These are phyloP conservation scores for Aspergillus cristatus DNA, from an alignment of 495 filamentous ascomycete genomes.

Conservation along the genomic window DNA sequence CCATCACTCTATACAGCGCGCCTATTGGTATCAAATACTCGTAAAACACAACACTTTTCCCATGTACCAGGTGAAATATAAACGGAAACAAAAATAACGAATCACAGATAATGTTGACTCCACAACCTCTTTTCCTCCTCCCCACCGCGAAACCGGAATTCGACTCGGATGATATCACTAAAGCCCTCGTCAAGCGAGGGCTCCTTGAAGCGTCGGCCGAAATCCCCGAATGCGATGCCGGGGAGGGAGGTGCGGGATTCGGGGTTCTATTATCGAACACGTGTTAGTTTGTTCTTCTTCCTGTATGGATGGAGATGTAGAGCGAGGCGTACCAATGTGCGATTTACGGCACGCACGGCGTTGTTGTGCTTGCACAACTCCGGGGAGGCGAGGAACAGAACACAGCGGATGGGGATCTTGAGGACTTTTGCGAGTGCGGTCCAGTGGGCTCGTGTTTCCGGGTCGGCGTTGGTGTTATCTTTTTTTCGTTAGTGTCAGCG, in stretches of 20 bases:
- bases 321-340: conserved; percentile 19
- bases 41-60: too few species aligned
- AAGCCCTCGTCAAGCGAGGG: conserved; percentile 76
- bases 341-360: conserved; percentile 67
- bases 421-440: conserved; percentile 59
- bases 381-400: conserved; percentile 68
- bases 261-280: conserved; percentile 77
- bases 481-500: conserved; percentile 3
- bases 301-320: too few species aligned
- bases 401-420: conserved; percentile 68
- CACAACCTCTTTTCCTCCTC: conserved; percentile 51
- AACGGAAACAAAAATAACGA: too few species aligned
- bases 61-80: too few species aligned
- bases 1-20: too few species aligned
- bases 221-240: conserved; percentile 69
- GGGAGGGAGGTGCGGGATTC: conserved; percentile 69
- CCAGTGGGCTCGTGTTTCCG: conserved; percentile 67
- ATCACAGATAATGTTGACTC: conserved; percentile 62
- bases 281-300: conserved; percentile 6
- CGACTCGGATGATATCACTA: conserved; percentile 59
- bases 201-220: conserved; percentile 56
- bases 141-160: conserved; percentile 57
- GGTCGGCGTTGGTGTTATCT: conserved; percentile 93
- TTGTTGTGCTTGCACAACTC: conserved; percentile 85
- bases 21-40: too few species aligned